Evolutionary conservation across 495 filamentous ascomycete species (phyloP).

Genomic region (Aspergillus campestris): DNA sequence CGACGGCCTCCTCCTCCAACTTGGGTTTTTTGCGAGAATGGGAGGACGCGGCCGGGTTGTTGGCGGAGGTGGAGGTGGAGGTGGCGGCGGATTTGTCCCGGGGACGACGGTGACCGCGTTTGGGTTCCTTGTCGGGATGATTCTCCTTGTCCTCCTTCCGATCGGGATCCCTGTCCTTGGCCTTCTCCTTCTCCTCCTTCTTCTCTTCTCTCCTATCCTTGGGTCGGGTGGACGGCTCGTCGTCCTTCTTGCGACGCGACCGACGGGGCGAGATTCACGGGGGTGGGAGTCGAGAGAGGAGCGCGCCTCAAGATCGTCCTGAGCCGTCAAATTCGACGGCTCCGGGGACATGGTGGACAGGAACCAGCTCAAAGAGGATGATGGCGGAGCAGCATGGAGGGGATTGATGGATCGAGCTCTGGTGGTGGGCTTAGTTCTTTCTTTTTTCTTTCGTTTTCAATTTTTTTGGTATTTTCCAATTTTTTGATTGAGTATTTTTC

Average conservation of each 20-base stretch:
- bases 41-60: constrained; percentile 13
- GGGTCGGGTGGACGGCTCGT: constrained; percentile 14
- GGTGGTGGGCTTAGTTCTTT: too few species aligned
- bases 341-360: constrained; percentile 19
- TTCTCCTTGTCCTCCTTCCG: constrained; percentile 15
- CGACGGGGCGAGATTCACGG: constrained; percentile 22
- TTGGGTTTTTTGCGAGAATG: constrained; percentile 42
- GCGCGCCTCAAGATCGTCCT: constrained; percentile 15
- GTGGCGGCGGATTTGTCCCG: constrained; percentile 31
- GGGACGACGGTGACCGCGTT: constrained; percentile 30
- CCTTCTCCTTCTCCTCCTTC: constrained; percentile 25
- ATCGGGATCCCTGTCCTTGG: constrained; percentile 17
- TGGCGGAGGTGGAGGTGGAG: too few species aligned
- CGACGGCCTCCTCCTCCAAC: too few species aligned
- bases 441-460: too few species aligned
- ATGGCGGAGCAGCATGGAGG: constrained; percentile 8
- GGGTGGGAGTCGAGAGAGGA: constrained; percentile 3
- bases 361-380: too few species aligned
- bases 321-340: constrained; percentile 14
- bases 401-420: background rate
- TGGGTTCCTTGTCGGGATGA: constrained; percentile 16
- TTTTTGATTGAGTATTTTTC: too few species aligned
- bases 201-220: constrained; percentile 25
- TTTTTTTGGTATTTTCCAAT: too few species aligned
- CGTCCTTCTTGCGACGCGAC: constrained; percentile 43